Percentiles rank a stretch among this genome's conserved stretches.
These are phyloP conservation scores for Glonium stellatum DNA, from an alignment of 495 filamentous ascomycete genomes.

Conservation along the genomic window DNA sequence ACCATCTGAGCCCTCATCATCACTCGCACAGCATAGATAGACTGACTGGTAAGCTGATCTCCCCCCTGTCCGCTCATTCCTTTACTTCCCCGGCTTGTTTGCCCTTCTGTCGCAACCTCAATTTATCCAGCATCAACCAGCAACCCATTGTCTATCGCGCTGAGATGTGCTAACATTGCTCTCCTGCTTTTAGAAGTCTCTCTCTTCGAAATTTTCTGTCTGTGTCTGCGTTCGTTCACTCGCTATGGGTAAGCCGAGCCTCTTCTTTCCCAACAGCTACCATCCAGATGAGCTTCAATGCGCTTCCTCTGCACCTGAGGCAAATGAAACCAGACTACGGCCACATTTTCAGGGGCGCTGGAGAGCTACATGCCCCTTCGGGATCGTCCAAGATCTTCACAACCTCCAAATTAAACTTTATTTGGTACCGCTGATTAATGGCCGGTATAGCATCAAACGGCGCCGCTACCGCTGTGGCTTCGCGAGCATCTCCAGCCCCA, in stretches of 20 bases:
- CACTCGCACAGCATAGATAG: constrained; percentile 20
- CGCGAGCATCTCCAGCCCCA: constrained; percentile 32
- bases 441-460: constrained; percentile 25
- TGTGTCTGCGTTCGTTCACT: constrained; percentile 22
- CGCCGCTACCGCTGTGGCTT: constrained; percentile 27
- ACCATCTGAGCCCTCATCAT: constrained; percentile 14
- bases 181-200: constrained; percentile 18
- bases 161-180: constrained; percentile 9
- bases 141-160: too few relatives aligned
- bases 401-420: neutral
- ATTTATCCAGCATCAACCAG: constrained; percentile 14
- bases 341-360: neutral
- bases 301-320: neutral
- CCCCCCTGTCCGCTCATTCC: constrained; percentile 19
- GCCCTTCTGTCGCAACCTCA: constrained; percentile 15
- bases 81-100: constrained; percentile 6
- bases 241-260: constrained; percentile 36
- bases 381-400: neutral
- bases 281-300: neutral
- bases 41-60: constrained; percentile 25
- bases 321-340: neutral
- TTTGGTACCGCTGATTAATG: constrained; percentile 5
- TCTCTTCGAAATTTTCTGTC: constrained; percentile 23
- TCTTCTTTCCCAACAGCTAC: neutral
- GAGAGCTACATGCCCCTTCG: neutral